A percentile compares a stretch with the other conserved stretches of the same genome.
Conservation (phyloP, 148 eudicot genomes). For the Polygonum aviculare region DNA sequence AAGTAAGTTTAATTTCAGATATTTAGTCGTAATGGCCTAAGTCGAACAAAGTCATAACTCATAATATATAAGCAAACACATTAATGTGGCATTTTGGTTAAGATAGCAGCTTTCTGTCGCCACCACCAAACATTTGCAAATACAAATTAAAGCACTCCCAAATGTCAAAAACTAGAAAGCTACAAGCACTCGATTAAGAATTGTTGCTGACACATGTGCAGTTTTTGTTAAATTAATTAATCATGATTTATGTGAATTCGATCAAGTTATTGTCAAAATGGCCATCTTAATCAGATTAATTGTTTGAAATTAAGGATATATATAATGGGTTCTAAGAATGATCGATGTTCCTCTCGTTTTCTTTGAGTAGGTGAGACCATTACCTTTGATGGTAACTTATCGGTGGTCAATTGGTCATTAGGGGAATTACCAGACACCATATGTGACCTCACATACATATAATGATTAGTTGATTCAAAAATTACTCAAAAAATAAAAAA, state of each 20-base stretch:
- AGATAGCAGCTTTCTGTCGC: not conserved
- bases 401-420: not conserved
- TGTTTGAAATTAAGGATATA: not conserved
- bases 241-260: not conserved
- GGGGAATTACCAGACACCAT: not conserved
- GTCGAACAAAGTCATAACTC: no score
- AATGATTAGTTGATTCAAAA: not conserved
- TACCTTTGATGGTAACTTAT: slow-evolving; percentile 7
- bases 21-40: no score
- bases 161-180: slow-evolving; percentile 1
- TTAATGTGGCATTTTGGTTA: not conserved
- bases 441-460: not conserved
- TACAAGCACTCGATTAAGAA: not conserved
- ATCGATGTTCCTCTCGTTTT: not conserved
- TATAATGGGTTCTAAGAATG: not conserved
- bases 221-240: not conserved
- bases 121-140: not conserved
- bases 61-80: not conserved
- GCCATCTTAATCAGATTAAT: not conserved
- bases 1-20: no score
- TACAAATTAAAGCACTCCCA: not conserved
- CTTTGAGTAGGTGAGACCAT: slow-evolving; percentile 9
- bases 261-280: not conserved
- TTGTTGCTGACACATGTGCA: not conserved
- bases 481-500: no score